Conservation (phyloP, 2,329 filamentous ascomycete species). For the Penicillium vulpinum region DNA sequence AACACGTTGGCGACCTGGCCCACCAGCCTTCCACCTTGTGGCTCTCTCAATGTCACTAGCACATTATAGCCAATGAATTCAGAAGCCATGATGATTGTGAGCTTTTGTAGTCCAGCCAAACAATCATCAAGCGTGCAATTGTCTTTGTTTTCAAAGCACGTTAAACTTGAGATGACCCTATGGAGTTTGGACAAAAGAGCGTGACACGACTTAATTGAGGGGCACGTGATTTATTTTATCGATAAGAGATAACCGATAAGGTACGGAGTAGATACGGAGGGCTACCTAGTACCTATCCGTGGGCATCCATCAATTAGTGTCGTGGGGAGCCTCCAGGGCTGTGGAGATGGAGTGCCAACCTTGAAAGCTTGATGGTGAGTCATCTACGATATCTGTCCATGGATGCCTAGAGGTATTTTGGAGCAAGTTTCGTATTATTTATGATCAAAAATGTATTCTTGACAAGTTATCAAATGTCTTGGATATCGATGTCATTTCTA, state of each 20-base stretch:
- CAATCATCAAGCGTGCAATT: constrained; percentile 1
- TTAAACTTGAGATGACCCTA: constrained; percentile 4
- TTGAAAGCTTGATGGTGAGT: too few species aligned
- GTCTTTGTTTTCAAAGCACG: not conserved
- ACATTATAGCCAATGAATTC: constrained; percentile 77
- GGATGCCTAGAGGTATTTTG: not conserved
- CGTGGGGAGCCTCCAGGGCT: too few species aligned
- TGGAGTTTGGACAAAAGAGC: constrained; percentile 19
- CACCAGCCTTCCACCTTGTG: constrained; percentile 63
- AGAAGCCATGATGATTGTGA: constrained; percentile 56
- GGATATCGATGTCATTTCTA: not conserved
- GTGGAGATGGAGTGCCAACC: too few species aligned
- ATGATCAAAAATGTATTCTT: not conserved
- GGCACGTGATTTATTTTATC: constrained; percentile 29
- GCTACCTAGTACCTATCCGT: too few species aligned
- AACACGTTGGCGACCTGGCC: constrained; percentile 71
- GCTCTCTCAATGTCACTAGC: constrained; percentile 68
- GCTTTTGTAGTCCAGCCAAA: constrained; percentile 1
- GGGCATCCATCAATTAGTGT: too few species aligned
- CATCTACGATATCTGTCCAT: not conserved
- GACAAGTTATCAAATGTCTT: not conserved
- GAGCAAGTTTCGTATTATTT: not conserved
- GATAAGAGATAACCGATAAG: constrained; percentile 18
- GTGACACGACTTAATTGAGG: constrained; percentile 13
- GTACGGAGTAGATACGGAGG: too few species aligned